Evolutionary conservation across 176 grass and related monocot genomes (phyloP).

Genomic region (Phyllostachys edulis): DNA sequence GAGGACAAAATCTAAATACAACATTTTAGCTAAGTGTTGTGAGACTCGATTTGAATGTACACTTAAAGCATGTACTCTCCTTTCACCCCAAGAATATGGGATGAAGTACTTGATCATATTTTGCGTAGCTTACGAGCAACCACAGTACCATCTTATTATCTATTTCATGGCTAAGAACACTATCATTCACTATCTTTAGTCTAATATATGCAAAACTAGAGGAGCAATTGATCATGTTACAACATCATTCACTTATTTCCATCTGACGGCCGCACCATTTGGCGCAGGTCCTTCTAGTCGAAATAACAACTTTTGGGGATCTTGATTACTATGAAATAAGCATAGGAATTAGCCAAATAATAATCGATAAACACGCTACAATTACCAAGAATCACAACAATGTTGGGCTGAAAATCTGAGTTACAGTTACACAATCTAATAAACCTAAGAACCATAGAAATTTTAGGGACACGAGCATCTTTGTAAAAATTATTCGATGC

Average conservation of each 20-base stretch:
- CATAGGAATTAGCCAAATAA: background rate
- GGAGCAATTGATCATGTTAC: no score
- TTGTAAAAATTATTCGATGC: background rate
- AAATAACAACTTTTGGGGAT: background rate
- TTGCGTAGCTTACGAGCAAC: no score
- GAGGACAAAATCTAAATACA: background rate
- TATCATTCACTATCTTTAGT: no score
- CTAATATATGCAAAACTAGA: no score
- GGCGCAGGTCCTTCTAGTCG: background rate
- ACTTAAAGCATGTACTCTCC: background rate
- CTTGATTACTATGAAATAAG: background rate
- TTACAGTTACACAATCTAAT: background rate
- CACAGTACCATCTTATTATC: no score
- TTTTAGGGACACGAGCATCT: background rate
- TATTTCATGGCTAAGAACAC: no score
- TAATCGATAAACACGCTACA: background rate
- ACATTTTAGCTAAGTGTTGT: background rate
- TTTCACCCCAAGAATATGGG: no score
- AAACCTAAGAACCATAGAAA: background rate
- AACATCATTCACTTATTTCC: no score
- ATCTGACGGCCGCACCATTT: no score
- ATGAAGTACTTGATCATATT: no score
- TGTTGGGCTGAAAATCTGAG: background rate
- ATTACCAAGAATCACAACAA: constrained; percentile 17
- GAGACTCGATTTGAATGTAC: background rate